These are phyloP conservation scores for Neurospora sp. DNA, from an alignment of 495 filamentous ascomycete genomes.

Conservation along the genomic window DNA sequence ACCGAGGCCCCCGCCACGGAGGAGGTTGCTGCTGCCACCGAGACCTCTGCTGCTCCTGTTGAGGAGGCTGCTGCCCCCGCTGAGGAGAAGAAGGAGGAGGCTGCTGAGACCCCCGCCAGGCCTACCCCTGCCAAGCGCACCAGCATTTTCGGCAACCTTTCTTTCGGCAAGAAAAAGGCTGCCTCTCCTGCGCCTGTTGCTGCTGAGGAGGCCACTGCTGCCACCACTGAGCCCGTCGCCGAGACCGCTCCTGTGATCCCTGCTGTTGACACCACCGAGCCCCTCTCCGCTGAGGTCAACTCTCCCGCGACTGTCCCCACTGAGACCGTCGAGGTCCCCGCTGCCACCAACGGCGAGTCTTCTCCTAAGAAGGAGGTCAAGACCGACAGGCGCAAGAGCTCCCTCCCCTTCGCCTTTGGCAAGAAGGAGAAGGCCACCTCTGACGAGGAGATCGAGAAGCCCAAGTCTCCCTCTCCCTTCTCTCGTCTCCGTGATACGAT, in stretches of 20 bases:
- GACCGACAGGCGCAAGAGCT: constrained; percentile 48
- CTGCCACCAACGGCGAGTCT: constrained; percentile 40
- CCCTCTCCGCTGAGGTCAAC: constrained; percentile 37
- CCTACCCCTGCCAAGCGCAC: constrained; percentile 29
- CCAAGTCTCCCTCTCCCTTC: constrained; percentile 43
- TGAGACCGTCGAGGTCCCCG: constrained; percentile 32
- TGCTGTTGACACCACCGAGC: constrained; percentile 45
- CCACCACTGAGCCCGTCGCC: constrained; percentile 36
- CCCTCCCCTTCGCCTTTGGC: constrained; percentile 44
- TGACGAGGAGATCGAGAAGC: constrained; percentile 41
- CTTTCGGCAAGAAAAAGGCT: constrained; percentile 45
- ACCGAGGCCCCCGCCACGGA: constrained; percentile 21
- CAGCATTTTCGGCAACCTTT: constrained; percentile 45
- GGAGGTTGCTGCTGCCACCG: constrained; percentile 15
- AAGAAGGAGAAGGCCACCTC: constrained; percentile 43
- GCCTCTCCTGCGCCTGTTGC: constrained; percentile 28
- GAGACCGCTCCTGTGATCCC: constrained; percentile 49
- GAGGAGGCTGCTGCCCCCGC: constrained; percentile 23
- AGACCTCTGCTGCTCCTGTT: constrained; percentile 18
- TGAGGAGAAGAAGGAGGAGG: constrained; percentile 27
- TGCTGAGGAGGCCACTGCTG: constrained; percentile 25
- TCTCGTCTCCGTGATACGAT: constrained; percentile 49
- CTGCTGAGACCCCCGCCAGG: constrained; percentile 16
- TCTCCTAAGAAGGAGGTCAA: constrained; percentile 36
- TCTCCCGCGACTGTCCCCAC: constrained; percentile 35